Evolutionary conservation across 805 yeast genomes (phyloP).

Genomic region (Suhomyces canberraensis): DNA sequence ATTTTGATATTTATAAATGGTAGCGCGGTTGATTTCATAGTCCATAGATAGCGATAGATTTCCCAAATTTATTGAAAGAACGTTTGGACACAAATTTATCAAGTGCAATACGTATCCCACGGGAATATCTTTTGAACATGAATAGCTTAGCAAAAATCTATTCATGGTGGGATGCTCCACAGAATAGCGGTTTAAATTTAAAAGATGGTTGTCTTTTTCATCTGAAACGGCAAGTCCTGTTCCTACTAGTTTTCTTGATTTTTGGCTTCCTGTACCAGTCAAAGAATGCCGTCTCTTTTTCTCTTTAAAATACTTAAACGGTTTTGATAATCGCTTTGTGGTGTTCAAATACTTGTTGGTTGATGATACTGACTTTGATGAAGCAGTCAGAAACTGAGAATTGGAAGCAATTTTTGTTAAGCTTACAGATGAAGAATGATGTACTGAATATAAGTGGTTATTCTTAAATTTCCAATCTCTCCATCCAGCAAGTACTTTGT

Average conservation of each 20-base stretch:
- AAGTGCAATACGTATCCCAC: conserved; percentile 71
- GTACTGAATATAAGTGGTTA: conserved; percentile 58
- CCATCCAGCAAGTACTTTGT: conserved; percentile 71
- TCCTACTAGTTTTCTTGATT: conserved; percentile 2
- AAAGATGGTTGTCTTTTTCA: neutral
- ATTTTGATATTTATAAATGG: conserved; percentile 32
- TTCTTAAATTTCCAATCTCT: conserved; percentile 83
- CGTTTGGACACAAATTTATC: conserved; percentile 62
- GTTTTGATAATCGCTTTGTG: conserved; percentile 14
- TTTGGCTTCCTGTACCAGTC: neutral
- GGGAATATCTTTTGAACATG: conserved; percentile 73
- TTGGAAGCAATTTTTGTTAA: conserved; percentile 13
- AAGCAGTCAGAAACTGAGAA: conserved; percentile 15
- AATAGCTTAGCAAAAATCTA: conserved; percentile 58
- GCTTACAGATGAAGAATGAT: conserved; percentile 16
- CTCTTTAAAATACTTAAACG: conserved; percentile 19
- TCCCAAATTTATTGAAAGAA: conserved; percentile 55
- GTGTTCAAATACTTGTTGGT: conserved; percentile 13
- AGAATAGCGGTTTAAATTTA: conserved; percentile 2
- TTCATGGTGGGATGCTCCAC: conserved; percentile 57
- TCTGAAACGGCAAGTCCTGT: neutral
- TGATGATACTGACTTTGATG: conserved; percentile 15
- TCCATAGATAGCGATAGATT: conserved; percentile 64
- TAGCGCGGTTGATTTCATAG: conserved; percentile 47
- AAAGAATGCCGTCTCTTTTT: conserved; percentile 8